Evolutionary conservation across 2,329 filamentous ascomycete genomes (phyloP).

Genomic region (Bipolaris sorokiniana): DNA sequence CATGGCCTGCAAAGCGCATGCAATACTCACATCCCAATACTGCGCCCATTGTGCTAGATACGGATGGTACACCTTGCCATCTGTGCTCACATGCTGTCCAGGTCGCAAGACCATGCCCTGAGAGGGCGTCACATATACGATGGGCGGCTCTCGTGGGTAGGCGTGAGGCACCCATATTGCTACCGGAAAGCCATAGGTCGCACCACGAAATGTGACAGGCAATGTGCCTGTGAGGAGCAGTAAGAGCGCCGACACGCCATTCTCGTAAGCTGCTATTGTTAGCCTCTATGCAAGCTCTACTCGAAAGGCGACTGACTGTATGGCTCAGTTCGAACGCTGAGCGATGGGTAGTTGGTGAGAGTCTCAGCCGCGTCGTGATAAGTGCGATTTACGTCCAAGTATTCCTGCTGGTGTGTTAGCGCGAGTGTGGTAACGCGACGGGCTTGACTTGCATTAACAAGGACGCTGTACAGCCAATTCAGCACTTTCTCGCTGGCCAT

Average conservation of each 20-base stretch:
- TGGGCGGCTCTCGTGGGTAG: conserved; percentile 84
- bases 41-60: conserved; percentile 89
- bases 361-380: conserved; percentile 89
- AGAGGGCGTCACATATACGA: conserved; percentile 87
- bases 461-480: conserved; percentile 92
- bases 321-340: conserved; percentile 88
- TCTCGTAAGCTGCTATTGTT: conserved; percentile 74
- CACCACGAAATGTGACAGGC: conserved; percentile 88
- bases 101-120: conserved; percentile 88
- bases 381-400: conserved; percentile 87
- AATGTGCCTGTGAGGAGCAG: conserved; percentile 86
- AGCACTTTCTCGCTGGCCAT: conserved; percentile 87
- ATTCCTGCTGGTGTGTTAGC: conserved; percentile 67
- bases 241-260: conserved; percentile 83
- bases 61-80: conserved; percentile 93
- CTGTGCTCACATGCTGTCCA: conserved; percentile 92
- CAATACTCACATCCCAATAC: conserved; percentile 80
- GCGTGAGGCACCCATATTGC: conserved; percentile 91
- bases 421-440: background rate
- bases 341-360: conserved; percentile 77
- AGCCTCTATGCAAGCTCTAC: conserved; percentile 14
- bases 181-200: conserved; percentile 87
- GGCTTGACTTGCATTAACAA: conserved; percentile 59
- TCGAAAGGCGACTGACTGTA: conserved; percentile 70
- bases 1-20: conserved; percentile 3